Evolutionary conservation across 2,329 filamentous ascomycete species (phyloP).

Genomic region (Stagonosporopsis tanaceti): DNA sequence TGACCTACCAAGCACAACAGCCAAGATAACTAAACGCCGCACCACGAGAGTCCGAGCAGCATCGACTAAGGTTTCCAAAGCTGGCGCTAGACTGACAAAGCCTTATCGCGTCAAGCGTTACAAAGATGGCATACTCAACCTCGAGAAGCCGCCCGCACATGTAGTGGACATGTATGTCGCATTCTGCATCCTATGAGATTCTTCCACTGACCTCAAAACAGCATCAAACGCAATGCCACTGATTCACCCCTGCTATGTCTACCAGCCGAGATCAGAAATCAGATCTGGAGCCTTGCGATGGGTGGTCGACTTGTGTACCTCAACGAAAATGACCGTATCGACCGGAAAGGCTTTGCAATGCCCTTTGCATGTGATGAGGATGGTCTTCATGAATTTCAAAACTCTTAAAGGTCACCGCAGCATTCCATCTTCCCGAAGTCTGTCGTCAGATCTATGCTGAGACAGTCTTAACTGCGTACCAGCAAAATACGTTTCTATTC

Average conservation of each 20-base stretch:
- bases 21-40: neutral
- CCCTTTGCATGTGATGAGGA: neutral
- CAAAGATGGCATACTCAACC: neutral
- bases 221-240: neutral
- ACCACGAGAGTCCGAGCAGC: neutral
- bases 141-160: neutral
- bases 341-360: neutral
- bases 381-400: no score
- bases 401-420: no score
- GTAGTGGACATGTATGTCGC: neutral
- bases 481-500: neutral
- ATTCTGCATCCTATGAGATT: neutral
- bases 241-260: neutral
- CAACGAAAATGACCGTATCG: no score
- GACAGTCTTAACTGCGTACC: neutral
- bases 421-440: no score
- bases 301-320: neutral
- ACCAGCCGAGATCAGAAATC: neutral
- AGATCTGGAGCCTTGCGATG: neutral
- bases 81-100: no score
- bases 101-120: neutral
- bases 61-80: no score
- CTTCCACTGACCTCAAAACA: neutral
- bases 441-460: constrained; percentile 8
- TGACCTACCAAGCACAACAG: neutral